phyloP scores from a whole-genome alignment of 768 basidiomycete genomes.

The Mycena chlorophos region DNA sequence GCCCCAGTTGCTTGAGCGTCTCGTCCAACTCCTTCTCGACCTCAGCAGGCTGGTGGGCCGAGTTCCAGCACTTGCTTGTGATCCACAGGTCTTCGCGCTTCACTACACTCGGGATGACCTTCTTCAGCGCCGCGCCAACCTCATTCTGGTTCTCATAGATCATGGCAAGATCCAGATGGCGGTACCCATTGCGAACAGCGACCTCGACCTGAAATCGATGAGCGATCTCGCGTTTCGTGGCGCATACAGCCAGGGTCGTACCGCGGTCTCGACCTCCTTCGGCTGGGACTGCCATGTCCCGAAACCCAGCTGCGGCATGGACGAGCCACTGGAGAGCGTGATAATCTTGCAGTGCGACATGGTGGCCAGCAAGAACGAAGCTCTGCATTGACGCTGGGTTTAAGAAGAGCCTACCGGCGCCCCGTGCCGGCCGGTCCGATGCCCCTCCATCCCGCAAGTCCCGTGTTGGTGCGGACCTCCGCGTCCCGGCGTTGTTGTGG shows the following conservation, averaged over 20 bases:
- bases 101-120: conserved; percentile 75
- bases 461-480: too few species aligned
- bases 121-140: conserved; percentile 72
- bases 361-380: conserved; percentile 4
- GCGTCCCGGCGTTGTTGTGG: too few species aligned
- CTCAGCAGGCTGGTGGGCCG: conserved; percentile 59
- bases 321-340: conserved; percentile 45
- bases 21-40: conserved; percentile 77
- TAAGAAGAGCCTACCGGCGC: too few species aligned
- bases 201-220: conserved; percentile 58
- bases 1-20: conserved; percentile 69
- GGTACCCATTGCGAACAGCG: conserved; percentile 75
- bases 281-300: conserved; percentile 82
- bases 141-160: conserved; percentile 80
- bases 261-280: conserved; percentile 73
- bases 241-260: conserved; percentile 29
- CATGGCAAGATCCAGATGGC: conserved; percentile 84
- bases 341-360: conserved; percentile 48
- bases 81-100: conserved; percentile 80
- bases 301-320: conserved; percentile 75
- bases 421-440: too few species aligned
- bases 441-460: too few species aligned
- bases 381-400: too few species aligned
- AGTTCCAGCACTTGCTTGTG: conserved; percentile 85
- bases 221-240: conserved; percentile 10